Evolutionary conservation across 2,329 filamentous ascomycete species (phyloP), one percentile per base, ranked within the genome.

Genomic region (Aschersonia sp.): DNA sequence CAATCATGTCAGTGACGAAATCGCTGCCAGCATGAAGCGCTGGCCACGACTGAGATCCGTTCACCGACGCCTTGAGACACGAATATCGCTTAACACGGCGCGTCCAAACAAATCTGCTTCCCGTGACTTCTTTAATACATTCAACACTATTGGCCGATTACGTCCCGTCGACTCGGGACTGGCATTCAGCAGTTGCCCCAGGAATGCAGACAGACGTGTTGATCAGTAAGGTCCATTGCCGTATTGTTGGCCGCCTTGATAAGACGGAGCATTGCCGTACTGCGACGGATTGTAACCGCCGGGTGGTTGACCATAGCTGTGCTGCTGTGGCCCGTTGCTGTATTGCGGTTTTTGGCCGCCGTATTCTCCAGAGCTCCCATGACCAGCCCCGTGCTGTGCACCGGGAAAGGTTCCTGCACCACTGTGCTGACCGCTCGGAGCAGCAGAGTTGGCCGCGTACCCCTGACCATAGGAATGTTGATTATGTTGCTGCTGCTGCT

Each of bases 181-280:
- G 22, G 22, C 35, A 37, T 37, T 37, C 35, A 9, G 12, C 35
- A 12, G 12, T 37, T 9, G 30, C 37, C 14, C 30, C 30, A 31
- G 31, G 22, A 5, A 30, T 30, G 31, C 43, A n/a, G 12, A 32
- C 22, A 22, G 11, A 31, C 43, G 35, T 35, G n/a, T 6, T 35
- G 44, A 30, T 37, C n/a, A 35, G 29, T 55, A 55, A 11, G 37
- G 49, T 4, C 49, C 49, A 11, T 50, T 48, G 9, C 47, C 49
- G 35, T 54, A 52, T 10, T 51, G 56, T 32, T 58, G 53, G 14
- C 53, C 54, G 22, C 56, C 52, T 12, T 55, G 54, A 37, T 61
- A 59, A 5, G 58, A 52, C 41, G 56, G 55, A 32, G 41, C 47
- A 32, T 53, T 51, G 32, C 59, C 58, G 41, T 62, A 61, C 10